These are phyloP conservation scores for Candida sonorensis DNA, from an alignment of 805 yeast species.

Conservation along the genomic window DNA sequence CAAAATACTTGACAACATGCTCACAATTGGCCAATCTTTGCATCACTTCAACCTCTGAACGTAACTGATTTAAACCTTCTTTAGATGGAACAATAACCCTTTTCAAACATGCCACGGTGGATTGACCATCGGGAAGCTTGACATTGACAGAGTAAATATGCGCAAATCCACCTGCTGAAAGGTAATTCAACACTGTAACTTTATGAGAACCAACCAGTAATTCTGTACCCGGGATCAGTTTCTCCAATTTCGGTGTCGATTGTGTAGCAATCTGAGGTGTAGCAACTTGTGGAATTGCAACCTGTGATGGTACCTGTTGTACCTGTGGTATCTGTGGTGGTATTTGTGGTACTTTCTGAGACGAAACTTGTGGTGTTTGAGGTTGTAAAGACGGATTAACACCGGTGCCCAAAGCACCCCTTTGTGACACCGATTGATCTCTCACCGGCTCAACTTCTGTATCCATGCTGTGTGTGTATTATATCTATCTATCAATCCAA, in stretches of 20 bases:
- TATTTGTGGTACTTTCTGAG: no score
- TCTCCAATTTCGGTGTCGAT: constrained; percentile 11
- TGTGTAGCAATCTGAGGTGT: no score
- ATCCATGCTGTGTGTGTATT: no score
- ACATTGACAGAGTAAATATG: constrained; percentile 65
- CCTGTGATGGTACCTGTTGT: no score
- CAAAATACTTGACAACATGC: constrained; percentile 62
- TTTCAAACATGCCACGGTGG: constrained; percentile 60
- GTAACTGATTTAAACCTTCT: constrained; percentile 52
- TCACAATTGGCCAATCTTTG: constrained; percentile 49
- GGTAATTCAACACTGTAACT: constrained; percentile 38
- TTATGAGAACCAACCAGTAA: constrained; percentile 45
- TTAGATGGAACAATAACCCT: constrained; percentile 70
- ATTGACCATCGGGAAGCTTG: constrained; percentile 37
- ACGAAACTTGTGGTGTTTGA: no score
- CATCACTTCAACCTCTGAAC: constrained; percentile 80
- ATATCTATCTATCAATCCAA: no score
- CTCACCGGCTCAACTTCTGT: no score
- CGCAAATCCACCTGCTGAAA: constrained; percentile 66
- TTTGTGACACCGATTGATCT: no score
- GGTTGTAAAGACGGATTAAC: no score
- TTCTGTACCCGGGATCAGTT: constrained; percentile 36
- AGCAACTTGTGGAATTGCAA: no score
- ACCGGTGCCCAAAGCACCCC: no score
- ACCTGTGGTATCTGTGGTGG: no score